Conservation (phyloP, 306 rosid species). For the Vigna hirtella region DNA sequence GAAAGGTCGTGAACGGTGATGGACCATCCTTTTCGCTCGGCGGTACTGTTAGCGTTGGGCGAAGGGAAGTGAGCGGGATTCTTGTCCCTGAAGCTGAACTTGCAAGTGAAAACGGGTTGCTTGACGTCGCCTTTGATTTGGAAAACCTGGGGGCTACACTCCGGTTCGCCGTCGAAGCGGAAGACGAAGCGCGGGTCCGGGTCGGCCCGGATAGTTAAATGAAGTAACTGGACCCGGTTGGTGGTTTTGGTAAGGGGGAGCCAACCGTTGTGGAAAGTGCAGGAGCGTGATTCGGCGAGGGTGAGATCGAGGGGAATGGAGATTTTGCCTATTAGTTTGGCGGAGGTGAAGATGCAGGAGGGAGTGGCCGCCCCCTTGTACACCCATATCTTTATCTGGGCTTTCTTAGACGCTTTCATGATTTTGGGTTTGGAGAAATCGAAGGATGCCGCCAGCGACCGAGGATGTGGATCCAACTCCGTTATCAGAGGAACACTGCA, state of each 20-base stretch:
- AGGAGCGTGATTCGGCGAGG: slow-evolving; percentile 49
- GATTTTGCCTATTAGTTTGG: slow-evolving; percentile 60
- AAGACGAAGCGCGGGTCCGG: slow-evolving; percentile 85
- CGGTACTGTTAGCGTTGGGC: background rate
- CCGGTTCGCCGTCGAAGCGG: slow-evolving; percentile 83
- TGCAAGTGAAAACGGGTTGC: slow-evolving; percentile 63
- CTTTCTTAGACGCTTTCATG: slow-evolving; percentile 38
- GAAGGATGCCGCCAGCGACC: slow-evolving; percentile 64
- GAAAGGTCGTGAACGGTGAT: slow-evolving; percentile 56
- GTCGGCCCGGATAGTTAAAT: slow-evolving; percentile 57
- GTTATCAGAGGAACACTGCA: slow-evolving; percentile 56
- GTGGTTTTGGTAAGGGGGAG: slow-evolving; percentile 40
- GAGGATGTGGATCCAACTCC: slow-evolving; percentile 28
- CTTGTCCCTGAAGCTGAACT: slow-evolving; percentile 58
- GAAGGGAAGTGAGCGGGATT: slow-evolving; percentile 39
- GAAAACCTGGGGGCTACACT: slow-evolving; percentile 86
- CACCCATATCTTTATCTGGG: slow-evolving; percentile 52
- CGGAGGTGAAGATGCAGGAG: slow-evolving; percentile 47
- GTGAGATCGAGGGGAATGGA: slow-evolving; percentile 58
- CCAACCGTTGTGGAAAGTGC: slow-evolving; percentile 76
- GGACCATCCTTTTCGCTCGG: slow-evolving; percentile 61
- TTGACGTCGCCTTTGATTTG: slow-evolving; percentile 70
- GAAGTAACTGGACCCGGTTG: slow-evolving; percentile 49
- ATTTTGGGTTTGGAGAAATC: slow-evolving; percentile 63
- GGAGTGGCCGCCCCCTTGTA: slow-evolving; percentile 51